phyloP scores from a whole-genome alignment of 495 filamentous ascomycete species.

The Penicillium egyptiacum region DNA sequence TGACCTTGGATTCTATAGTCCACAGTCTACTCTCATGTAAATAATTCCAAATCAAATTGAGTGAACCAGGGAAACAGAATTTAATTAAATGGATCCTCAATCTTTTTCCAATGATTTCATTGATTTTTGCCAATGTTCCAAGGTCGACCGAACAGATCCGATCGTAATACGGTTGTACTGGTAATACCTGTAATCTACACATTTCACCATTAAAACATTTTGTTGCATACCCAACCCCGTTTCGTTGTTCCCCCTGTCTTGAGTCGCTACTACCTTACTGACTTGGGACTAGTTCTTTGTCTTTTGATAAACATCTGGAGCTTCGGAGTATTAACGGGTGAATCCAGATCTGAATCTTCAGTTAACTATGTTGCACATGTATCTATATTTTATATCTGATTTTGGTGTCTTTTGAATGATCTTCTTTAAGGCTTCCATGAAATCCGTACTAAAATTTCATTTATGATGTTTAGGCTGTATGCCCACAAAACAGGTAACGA shows the following conservation, averaged over 20 bases:
- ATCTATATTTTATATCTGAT: not conserved
- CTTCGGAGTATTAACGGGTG: conserved; percentile 3
- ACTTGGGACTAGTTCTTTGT: conserved; percentile 6
- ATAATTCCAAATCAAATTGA: conserved; percentile 7
- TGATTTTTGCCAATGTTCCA: conserved; percentile 8
- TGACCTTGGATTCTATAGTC: not conserved
- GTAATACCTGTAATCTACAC: conserved; percentile 6
- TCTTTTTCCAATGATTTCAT: conserved; percentile 26
- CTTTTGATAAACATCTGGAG: not conserved
- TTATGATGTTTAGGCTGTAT: conserved; percentile 7
- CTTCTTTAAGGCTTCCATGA: not conserved
- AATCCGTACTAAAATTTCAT: not conserved
- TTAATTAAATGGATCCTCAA: conserved; percentile 3
- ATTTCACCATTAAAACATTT: not conserved
- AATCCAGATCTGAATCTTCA: conserved; percentile 5
- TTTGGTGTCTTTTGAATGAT: not conserved
- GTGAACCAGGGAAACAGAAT: conserved; percentile 1
- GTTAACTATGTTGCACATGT: no score
- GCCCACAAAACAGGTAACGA: conserved; percentile 14
- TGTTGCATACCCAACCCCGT: not conserved
- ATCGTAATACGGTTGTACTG: conserved; percentile 4
- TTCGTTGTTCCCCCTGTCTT: conserved; percentile 1
- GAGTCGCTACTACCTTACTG: not conserved
- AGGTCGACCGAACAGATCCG: conserved; percentile 23
- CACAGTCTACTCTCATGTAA: not conserved